Evolutionary conservation across 345 rosid species (phyloP), one percentile per base, ranked within the genome.

Genomic region (Eucalyptus marginata): DNA sequence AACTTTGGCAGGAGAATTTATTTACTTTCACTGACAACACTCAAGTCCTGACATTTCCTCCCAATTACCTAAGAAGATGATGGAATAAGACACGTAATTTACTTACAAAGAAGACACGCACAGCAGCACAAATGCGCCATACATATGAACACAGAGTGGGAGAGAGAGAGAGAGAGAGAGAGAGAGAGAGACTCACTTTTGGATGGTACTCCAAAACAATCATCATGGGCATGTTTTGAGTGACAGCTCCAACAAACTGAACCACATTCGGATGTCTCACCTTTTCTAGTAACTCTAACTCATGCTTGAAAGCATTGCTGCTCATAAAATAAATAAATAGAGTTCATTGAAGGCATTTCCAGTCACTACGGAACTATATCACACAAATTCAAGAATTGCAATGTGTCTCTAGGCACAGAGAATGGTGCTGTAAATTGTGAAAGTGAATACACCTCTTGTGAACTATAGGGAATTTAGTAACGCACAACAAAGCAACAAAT

Each of bases 221-320:
- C 99, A 98, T 98, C 99, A 98, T 95, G 2, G 99, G 99, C 87
- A 94, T 86, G 88, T 98, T 97, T 91, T 98, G 99, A 86, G 99
- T 98, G 58, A 98, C 99, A 81, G 99, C 99, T 92, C 99, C 99
- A 89, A 98, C 99, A 93, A 98, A 98, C 88, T 98, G 99, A 90
- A 98, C 95, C 87, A 98, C 95, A 93, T 98, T 98, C 43, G 99
- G 99, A 95, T 98, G 99, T 86, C 99, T 93, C 79, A 95, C 99
- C 91, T 94, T 97, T 90, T 96, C 99, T 88, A 98, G 90, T 88
- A 96, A 87, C 76, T 97, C 96, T 40, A 98, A 94, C 94, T 98
- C 99, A 87, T 95, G 88, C 87, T 94, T 95, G 93, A 98, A 98
- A 87, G 96, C 96, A 86, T 92, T 93, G 94, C 99, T 98, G 94